phyloP scores from a whole-genome alignment of 2,329 filamentous ascomycete species.

The Sarocladium oryzae region DNA sequence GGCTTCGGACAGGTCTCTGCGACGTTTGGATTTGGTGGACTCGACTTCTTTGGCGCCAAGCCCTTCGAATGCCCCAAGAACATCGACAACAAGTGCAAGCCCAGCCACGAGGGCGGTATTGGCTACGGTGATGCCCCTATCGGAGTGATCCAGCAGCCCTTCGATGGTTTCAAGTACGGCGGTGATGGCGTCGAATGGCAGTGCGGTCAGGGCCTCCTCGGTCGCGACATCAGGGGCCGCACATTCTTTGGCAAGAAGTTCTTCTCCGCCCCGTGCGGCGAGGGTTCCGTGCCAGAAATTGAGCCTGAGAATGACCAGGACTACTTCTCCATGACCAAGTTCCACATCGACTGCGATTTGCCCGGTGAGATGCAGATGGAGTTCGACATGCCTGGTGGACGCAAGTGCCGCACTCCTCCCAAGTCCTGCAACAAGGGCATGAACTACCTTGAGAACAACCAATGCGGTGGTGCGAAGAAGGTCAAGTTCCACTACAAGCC shows the following conservation, averaged over 20 bases:
- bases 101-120: constrained; percentile 64
- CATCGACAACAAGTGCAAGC: constrained; percentile 69
- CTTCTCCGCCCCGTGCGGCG: constrained; percentile 34
- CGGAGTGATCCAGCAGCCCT: too few species aligned
- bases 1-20: constrained; percentile 43
- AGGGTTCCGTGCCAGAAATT: constrained; percentile 30
- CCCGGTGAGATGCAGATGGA: constrained; percentile 78
- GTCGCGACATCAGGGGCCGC: constrained; percentile 36
- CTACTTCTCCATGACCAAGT: constrained; percentile 67
- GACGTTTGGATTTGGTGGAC: constrained; percentile 28
- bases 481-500: constrained; percentile 67
- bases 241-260: constrained; percentile 26
- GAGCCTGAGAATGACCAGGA: constrained; percentile 14
- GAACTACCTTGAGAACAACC: constrained; percentile 68
- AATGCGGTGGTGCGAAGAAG: constrained; percentile 85
- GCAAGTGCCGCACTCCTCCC: constrained; percentile 70
- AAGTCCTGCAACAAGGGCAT: constrained; percentile 52
- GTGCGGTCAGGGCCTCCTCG: constrained; percentile 43
- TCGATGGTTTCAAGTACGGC: constrained; percentile 54
- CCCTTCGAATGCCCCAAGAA: constrained; percentile 63
- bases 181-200: constrained; percentile 61
- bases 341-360: constrained; percentile 68
- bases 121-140: constrained; percentile 57
- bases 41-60: constrained; percentile 23
- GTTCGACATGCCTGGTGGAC: constrained; percentile 80